Base-by-base conservation (phyloP, 768 basidiomycete genomes). In the Cubamyces lactineus region DNA sequence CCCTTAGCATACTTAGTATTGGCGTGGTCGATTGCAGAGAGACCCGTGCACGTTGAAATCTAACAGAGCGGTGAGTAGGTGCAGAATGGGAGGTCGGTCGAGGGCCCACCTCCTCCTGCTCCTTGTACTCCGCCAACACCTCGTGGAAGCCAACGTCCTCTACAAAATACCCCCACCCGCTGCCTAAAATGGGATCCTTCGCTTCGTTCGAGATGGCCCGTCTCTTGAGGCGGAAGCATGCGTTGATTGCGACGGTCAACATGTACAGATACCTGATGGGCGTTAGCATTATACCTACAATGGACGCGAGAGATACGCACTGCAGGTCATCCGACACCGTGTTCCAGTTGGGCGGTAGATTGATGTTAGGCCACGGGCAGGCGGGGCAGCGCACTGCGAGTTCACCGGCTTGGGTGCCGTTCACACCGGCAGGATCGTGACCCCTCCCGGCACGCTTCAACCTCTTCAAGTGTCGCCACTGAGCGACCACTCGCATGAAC, bases 181-280 rank as follows among this genome's bases (percentile, higher is more conserved):
- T n/a, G n/a, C 1, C 50, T 62, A 5, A 66, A 55, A 1, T 47
- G 12, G 47, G 34, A n/a, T 26, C 39, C 59, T 64, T 3, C 43
- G 26, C 23, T 23, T 24, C 41, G 40, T 16, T 26, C 5, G 41
- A 43, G 72, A 72, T 42, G 72, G 42, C 53, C 21, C 51, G 51
- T 21, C 51, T 7, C 51, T 52, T 52, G 40, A 55, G 19, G 3
- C 66, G 63, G 41, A 76, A 75, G 48, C 70, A 71, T 0, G 73
- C 71, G 56, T 75, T 70, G 0, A 70, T 64, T 1, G 71, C 67
- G 0, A 75, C 12, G 23, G 70, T 69, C 0, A 72, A 17, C 0
- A 55, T 62, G 47, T 73, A 74, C 0, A 72, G 17, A 39, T 53
- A 73, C 23, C 72, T 73, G 43, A 13, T 17, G 9, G 5, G 16